Evolutionary conservation across 108 stramenopile species (phyloP).

Genomic region (Fragilariopsis cylindrus): DNA sequence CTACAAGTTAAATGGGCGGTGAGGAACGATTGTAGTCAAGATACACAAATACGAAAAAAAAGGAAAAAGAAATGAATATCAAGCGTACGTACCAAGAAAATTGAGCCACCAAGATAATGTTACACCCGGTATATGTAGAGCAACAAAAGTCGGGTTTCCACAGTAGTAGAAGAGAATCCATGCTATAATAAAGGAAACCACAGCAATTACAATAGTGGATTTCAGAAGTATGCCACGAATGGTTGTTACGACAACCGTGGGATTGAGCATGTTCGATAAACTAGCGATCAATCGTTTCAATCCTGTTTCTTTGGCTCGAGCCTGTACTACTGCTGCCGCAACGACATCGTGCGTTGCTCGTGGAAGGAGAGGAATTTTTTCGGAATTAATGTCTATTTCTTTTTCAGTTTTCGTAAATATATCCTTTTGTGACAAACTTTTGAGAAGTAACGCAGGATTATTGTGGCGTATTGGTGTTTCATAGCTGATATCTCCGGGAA

Average conservation of each 20-base stretch:
- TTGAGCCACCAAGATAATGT: constrained; percentile 70
- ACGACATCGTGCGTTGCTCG: no score
- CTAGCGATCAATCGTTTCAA: neutral
- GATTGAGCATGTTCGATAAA: neutral
- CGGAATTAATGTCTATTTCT: no score
- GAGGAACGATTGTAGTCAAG: neutral
- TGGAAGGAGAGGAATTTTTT: no score
- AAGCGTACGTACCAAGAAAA: constrained; percentile 39
- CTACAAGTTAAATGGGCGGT: neutral
- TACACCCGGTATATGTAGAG: constrained; percentile 51
- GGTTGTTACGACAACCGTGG: no score
- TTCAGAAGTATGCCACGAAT: neutral
- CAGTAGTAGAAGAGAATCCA: constrained; percentile 50
- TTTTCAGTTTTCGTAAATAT: no score
- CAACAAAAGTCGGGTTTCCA: constrained; percentile 64
- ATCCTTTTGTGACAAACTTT: no score
- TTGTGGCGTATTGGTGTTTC: no score
- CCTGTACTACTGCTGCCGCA: neutral
- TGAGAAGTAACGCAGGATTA: no score
- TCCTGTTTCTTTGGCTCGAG: neutral
- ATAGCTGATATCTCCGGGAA: no score
- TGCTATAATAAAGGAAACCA: constrained; percentile 31
- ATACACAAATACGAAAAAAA: neutral
- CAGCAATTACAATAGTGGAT: neutral
- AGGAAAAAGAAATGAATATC: neutral